Conservation (phyloP, 2,329 filamentous ascomycete genomes). For the Scortechinia acanthostroma region DNA sequence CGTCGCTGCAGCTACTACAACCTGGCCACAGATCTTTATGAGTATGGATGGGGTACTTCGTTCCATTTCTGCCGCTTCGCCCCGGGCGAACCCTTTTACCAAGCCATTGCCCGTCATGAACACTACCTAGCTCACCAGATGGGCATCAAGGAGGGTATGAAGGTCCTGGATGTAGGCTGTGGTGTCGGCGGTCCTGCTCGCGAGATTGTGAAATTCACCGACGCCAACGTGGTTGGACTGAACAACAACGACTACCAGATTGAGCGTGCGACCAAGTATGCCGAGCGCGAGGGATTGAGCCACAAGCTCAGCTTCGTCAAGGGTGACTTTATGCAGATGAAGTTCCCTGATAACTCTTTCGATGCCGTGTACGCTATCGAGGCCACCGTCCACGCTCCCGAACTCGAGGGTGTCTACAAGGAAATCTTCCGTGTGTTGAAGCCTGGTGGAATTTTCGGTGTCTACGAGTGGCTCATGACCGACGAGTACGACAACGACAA, state of each 20-base stretch:
- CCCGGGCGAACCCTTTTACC: constrained; percentile 60
- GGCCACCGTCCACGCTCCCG: constrained; percentile 69
- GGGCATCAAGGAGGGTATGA: constrained; percentile 56
- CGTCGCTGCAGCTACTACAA: constrained; percentile 56
- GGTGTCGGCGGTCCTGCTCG: constrained; percentile 71
- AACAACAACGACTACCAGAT: constrained; percentile 83
- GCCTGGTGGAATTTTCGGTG: constrained; percentile 69
- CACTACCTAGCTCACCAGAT: constrained; percentile 71
- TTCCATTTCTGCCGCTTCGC: constrained; percentile 77
- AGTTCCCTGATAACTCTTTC: constrained; percentile 65
- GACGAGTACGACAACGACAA: constrained; percentile 67
- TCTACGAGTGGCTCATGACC: constrained; percentile 78
- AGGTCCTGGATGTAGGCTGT: constrained; percentile 69
- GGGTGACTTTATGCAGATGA: constrained; percentile 78
- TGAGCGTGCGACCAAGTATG: constrained; percentile 62
- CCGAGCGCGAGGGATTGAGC: constrained; percentile 55
- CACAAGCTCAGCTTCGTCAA: constrained; percentile 63
- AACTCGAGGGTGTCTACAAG: constrained; percentile 65
- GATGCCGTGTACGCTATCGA: constrained; percentile 75
- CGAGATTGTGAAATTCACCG: constrained; percentile 69
- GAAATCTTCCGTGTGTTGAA: constrained; percentile 71
- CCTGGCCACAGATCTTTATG: constrained; percentile 67
- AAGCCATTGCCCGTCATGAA: constrained; percentile 71
- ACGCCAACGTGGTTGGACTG: constrained; percentile 61
- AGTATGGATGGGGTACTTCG: constrained; percentile 69